Percentiles rank a stretch among this genome's conserved stretches.
Conservation (phyloP, 805 yeast species). For the Kuraishia ogatae region DNA sequence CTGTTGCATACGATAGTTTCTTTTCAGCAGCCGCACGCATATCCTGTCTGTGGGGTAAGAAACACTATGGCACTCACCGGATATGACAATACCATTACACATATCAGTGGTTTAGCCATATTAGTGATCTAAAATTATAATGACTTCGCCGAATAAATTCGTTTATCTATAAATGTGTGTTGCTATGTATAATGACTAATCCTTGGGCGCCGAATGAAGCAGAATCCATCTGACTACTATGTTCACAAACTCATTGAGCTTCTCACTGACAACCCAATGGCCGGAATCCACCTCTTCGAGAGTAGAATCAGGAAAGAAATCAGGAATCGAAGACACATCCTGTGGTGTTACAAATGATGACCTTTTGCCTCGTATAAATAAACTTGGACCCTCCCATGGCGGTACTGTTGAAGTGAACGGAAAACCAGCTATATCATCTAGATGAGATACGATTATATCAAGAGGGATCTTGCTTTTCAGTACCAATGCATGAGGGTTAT, state of each 20-base stretch:
- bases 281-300: conserved; percentile 71
- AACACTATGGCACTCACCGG: too few species aligned
- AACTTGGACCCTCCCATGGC: conserved; percentile 61
- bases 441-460: conserved; percentile 46
- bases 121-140: neutral
- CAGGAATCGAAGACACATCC: conserved; percentile 59
- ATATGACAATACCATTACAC: too few species aligned
- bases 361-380: conserved; percentile 72
- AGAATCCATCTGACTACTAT: conserved; percentile 40
- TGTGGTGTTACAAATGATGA: conserved; percentile 82
- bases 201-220: neutral
- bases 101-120: too few species aligned
- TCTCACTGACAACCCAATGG: conserved; percentile 88
- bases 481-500: conserved; percentile 18
- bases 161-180: neutral
- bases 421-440: conserved; percentile 40
- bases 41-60: neutral
- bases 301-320: conserved; percentile 71
- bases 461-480: conserved; percentile 56
- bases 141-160: neutral
- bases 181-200: neutral
- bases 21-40: neutral
- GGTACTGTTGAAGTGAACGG: conserved; percentile 50
- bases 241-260: conserved; percentile 62
- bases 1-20: too few species aligned